Base-by-base conservation (phyloP, 2,329 filamentous ascomycete genomes). In the Microsporum ferrugineum region DNA sequence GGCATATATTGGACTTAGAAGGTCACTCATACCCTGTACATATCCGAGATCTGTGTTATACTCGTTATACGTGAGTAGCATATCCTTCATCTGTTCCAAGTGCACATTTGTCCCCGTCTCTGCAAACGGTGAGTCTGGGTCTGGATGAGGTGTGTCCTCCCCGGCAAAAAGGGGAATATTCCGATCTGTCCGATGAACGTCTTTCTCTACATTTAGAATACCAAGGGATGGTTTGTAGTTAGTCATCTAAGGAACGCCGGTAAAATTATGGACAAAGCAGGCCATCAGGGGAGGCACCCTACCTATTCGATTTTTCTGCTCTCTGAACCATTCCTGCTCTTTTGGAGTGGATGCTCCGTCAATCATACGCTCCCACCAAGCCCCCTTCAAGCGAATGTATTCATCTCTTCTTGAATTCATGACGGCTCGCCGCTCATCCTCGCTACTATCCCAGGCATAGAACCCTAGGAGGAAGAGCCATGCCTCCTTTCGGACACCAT, bases 11-110 rank as follows among this genome's bases (percentile, higher is more conserved):
- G 94, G 94, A 0, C 94, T 91, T 6, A 99, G 83, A 0, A 99
- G 83, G 73, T 99, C 94, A 10, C 91, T 96, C 94, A 99, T 99
- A 63, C 94, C 94, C 77, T 99, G 94, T 1, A 99, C 94, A 71
- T 99, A 99, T 57, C 95, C 94, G 2, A 99, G 82, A 62, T 94
- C 89, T 62, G 86, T 88, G 77, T 99, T 99, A 76, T 95, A 95
- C 76, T 99, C 94, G 72, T 99, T 97, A 74, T 99, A 99, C 0
- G 94, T 97, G 17, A 99, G 81, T 0, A 99, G 85, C 89, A 99
- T 95, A 72, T 99, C 94, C 76, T 99, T 99, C 84, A 99, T 89
- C 77, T 99, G 94, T 75, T 99, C 94, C 65, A 99, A 82, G 73
- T 99, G 94, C 4, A 96, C 91, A 69, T 99, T 99, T 55, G 94